Evolutionary conservation across 768 basidiomycete genomes (phyloP).

Genomic region (Pisolithus microcarpus): DNA sequence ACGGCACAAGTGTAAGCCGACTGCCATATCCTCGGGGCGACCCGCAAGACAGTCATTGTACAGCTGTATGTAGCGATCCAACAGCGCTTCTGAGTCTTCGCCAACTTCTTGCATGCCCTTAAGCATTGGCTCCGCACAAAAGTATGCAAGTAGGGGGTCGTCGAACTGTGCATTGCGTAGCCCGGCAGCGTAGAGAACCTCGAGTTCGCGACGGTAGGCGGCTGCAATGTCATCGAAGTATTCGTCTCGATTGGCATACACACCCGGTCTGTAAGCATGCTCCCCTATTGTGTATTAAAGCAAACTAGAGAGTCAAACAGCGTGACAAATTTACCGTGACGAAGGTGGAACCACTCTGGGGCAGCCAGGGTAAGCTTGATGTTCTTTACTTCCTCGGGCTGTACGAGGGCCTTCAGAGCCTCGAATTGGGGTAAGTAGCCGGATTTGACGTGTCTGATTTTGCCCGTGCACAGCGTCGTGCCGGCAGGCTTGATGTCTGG

Average conservation of each 20-base stretch:
- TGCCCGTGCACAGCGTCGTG: conserved; percentile 37
- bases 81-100: conserved; percentile 55
- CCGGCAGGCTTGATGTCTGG: conserved; percentile 16
- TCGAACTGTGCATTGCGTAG: conserved; percentile 40
- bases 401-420: conserved; percentile 48
- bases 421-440: conserved; percentile 62
- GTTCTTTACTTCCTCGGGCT: conserved; percentile 53
- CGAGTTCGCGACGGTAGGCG: conserved; percentile 40
- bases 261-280: conserved; percentile 14
- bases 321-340: conserved; percentile 40
- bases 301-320: too few species aligned
- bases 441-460: conserved; percentile 53
- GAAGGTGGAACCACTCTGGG: conserved; percentile 66
- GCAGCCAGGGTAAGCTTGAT: conserved; percentile 69
- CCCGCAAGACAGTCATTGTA: conserved; percentile 33
- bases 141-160: conserved; percentile 49
- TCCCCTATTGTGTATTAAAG: conserved; percentile 9
- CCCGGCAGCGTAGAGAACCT: conserved; percentile 38
- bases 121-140: conserved; percentile 53
- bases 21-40: conserved; percentile 33
- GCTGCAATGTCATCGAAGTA: conserved; percentile 44
- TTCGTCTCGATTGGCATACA: conserved; percentile 26
- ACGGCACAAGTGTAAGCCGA: conserved; percentile 39
- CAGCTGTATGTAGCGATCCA: conserved; percentile 49
- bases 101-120: conserved; percentile 53